A percentile compares a stretch with the other conserved stretches of the same genome.
phyloP scores from a whole-genome alignment of 2,329 filamentous ascomycete genomes.

The Stemphylium lycopersici region DNA sequence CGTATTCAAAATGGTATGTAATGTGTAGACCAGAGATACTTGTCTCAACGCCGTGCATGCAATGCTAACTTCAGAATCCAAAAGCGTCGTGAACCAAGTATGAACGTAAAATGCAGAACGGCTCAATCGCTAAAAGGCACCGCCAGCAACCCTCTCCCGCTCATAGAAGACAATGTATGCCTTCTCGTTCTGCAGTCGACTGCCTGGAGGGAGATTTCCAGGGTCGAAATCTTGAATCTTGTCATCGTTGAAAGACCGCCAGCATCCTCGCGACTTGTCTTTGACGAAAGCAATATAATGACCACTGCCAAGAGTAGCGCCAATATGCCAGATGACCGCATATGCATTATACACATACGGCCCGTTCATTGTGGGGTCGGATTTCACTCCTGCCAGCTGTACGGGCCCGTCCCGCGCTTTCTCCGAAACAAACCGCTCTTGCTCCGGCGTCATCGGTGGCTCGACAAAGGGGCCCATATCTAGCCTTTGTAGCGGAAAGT shows the following conservation, averaged over 20 bases:
- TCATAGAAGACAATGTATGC: slow-evolving; percentile 72
- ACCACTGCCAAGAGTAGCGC: slow-evolving; percentile 69
- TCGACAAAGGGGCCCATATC: slow-evolving; percentile 67
- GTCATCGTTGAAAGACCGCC: slow-evolving; percentile 67
- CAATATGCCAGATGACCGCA: slow-evolving; percentile 79
- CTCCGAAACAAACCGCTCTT: slow-evolving; percentile 46
- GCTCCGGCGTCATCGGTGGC: slow-evolving; percentile 49
- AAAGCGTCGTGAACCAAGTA: slow-evolving; percentile 4
- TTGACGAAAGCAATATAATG: slow-evolving; percentile 76
- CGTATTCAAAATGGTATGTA: slow-evolving; percentile 13
- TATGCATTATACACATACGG: slow-evolving; percentile 85
- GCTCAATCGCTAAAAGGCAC: slow-evolving; percentile 24
- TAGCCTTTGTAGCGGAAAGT: slow-evolving; percentile 77
- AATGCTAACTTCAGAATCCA: slow-evolving; percentile 2
- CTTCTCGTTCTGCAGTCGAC: slow-evolving; percentile 65
- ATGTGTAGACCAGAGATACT: not conserved
- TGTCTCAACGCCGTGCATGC: slow-evolving; percentile 16
- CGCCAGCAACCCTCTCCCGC: slow-evolving; percentile 44
- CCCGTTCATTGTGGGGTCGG: slow-evolving; percentile 52
- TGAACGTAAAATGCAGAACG: not conserved
- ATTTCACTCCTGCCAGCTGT: slow-evolving; percentile 43
- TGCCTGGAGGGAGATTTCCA: slow-evolving; percentile 53
- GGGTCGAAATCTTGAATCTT: slow-evolving; percentile 63
- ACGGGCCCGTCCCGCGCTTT: slow-evolving; percentile 32
- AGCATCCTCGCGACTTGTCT: slow-evolving; percentile 59